Percentiles rank a stretch among this genome's conserved stretches.
Conservation (phyloP, 2,329 filamentous ascomycete genomes). For the Eutypa lata region DNA sequence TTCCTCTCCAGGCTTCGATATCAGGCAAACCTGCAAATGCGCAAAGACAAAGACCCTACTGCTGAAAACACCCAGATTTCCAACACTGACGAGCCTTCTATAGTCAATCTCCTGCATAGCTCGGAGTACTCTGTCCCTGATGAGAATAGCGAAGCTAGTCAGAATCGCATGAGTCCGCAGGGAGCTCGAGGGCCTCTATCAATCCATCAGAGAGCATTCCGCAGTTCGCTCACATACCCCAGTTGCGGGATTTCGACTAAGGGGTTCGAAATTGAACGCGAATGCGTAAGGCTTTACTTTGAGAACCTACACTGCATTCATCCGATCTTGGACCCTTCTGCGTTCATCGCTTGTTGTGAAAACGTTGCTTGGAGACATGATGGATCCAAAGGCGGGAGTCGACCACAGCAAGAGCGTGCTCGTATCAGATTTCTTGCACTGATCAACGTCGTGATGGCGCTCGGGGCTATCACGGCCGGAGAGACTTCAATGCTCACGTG, state of each 20-base stretch:
- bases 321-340: conserved; percentile 14
- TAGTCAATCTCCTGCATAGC: conserved; percentile 16
- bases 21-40: background rate
- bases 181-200: background rate
- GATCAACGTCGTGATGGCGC: conserved; percentile 10
- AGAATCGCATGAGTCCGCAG: background rate
- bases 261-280: conserved; percentile 10
- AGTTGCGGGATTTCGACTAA: background rate
- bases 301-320: conserved; percentile 20
- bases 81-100: conserved; percentile 1
- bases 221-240: background rate
- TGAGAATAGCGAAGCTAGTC: background rate
- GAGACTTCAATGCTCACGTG: conserved; percentile 14
- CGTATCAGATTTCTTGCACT: conserved; percentile 9
- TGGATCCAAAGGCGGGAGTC: background rate
- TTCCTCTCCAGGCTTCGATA: background rate
- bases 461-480: conserved; percentile 13
- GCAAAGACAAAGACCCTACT: background rate
- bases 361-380: conserved; percentile 15
- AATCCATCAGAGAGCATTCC: background rate
- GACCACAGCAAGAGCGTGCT: background rate
- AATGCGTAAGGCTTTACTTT: conserved; percentile 19
- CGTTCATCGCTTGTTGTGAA: conserved; percentile 5
- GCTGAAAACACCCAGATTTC: background rate
- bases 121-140: conserved; percentile 11